phyloP scores from a whole-genome alignment of 768 basidiomycete species.

The Antrodiella citrinella region DNA sequence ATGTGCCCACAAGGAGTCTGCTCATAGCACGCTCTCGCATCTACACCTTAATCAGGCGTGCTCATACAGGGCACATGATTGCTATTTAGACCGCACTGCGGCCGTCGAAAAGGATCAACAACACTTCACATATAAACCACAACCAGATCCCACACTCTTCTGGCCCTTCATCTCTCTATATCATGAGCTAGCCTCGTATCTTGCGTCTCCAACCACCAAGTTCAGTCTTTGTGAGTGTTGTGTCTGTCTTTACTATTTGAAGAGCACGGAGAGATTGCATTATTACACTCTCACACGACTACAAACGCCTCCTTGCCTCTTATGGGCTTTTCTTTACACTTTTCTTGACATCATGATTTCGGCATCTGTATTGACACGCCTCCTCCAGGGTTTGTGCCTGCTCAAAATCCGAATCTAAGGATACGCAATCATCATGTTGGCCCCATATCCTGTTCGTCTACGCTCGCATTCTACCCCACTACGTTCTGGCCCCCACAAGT shows the following conservation, averaged over 20 bases:
- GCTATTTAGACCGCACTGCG: constrained; percentile 3
- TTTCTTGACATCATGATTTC: not conserved
- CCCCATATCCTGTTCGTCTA: constrained; percentile 3
- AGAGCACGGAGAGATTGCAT: too few relatives aligned
- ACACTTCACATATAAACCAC: not conserved
- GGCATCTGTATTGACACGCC: not conserved
- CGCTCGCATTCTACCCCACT: constrained; percentile 6
- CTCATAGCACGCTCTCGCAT: too few relatives aligned
- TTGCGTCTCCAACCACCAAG: too few relatives aligned
- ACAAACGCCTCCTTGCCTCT: not conserved
- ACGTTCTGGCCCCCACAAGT: not conserved
- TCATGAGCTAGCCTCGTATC: not conserved
- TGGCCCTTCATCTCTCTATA: not conserved
- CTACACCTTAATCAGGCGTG: not conserved
- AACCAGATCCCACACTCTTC: not conserved
- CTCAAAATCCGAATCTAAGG: not conserved
- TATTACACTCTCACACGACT: not conserved
- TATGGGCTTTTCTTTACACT: not conserved
- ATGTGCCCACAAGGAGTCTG: too few relatives aligned
- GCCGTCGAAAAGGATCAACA: constrained; percentile 1
- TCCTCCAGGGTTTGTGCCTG: not conserved
- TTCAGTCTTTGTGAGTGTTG: too few relatives aligned
- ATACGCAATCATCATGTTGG: constrained; percentile 2
- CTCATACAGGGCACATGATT: constrained; percentile 6
- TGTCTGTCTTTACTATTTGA: too few relatives aligned